Conservation (phyloP, 495 filamentous ascomycete species). For the Podospora pseudocomata region DNA sequence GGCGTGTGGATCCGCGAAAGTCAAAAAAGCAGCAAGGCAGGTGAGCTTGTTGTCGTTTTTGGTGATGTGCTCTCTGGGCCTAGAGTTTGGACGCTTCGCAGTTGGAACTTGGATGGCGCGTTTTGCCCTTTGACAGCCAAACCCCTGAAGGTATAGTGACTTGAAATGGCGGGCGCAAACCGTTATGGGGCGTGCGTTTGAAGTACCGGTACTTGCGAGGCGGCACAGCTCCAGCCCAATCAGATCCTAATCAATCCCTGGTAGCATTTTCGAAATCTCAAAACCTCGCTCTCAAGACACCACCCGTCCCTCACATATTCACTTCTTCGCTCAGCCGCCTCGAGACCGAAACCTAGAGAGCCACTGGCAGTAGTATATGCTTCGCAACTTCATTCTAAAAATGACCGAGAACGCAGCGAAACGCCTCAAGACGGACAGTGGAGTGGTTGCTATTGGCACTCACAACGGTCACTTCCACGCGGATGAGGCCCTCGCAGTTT, state of each 20-base stretch:
- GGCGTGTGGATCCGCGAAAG: slow-evolving; percentile 4
- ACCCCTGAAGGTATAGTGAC: slow-evolving; percentile 1
- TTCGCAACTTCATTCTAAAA: slow-evolving; percentile 19
- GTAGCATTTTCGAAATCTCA: neutral
- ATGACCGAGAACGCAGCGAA: slow-evolving; percentile 67
- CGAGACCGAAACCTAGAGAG: neutral
- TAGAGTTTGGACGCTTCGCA: neutral
- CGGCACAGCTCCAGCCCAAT: slow-evolving; percentile 1
- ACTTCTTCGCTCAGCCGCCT: neutral
- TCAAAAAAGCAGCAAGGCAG: neutral
- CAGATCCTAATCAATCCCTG: neutral
- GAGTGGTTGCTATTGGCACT: slow-evolving; percentile 70
- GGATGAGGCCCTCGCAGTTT: slow-evolving; percentile 96
- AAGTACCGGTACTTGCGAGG: neutral
- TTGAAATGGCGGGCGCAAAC: neutral
- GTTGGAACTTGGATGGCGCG: slow-evolving; percentile 4
- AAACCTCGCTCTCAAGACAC: neutral
- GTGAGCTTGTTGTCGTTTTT: neutral
- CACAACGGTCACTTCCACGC: slow-evolving; percentile 99
- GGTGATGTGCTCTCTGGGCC: neutral
- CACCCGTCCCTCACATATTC: neutral
- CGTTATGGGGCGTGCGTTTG: too few relatives aligned
- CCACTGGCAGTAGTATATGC: slow-evolving; percentile 20
- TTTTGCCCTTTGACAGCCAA: neutral
- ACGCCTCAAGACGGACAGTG: slow-evolving; percentile 57